These are phyloP conservation scores for Coemansia erecta DNA, from an alignment of 192 early-diverging fungal species.

Conservation along the genomic window DNA sequence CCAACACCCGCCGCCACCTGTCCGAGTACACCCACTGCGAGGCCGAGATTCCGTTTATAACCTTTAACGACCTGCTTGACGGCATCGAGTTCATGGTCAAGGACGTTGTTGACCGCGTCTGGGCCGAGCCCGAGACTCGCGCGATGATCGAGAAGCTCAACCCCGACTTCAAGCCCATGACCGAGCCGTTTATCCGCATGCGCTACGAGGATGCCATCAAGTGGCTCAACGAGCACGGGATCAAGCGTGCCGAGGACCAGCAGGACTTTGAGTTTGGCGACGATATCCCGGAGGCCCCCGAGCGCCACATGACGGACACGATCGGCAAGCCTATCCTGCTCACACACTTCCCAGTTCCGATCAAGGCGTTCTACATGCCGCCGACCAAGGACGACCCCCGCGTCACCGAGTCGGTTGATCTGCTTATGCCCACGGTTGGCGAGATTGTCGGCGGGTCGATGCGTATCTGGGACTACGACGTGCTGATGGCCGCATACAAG, in stretches of 20 bases:
- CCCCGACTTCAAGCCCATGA: conserved; percentile 73
- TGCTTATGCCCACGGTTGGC: conserved; percentile 97
- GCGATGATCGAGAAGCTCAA: conserved; percentile 85
- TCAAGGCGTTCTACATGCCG: conserved; percentile 99
- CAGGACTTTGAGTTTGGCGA: conserved; percentile 94
- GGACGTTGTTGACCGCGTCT: conserved; percentile 75
- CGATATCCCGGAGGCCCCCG: conserved; percentile 97
- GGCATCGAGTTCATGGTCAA: conserved; percentile 88
- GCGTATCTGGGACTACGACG: conserved; percentile 85
- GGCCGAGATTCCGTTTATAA: conserved; percentile 92
- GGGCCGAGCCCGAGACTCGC: conserved; percentile 70
- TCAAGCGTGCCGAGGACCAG: conserved; percentile 87
- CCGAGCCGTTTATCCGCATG: conserved; percentile 92
- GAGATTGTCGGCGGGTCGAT: conserved; percentile 99
- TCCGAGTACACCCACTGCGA: conserved; percentile 97
- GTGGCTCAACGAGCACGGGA: conserved; percentile 87
- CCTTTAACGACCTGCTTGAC: conserved; percentile 85
- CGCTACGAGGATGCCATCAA: conserved; percentile 93
- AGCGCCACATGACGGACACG: conserved; percentile 98
- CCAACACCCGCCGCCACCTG: conserved; percentile 93
- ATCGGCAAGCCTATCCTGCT: conserved; percentile 94
- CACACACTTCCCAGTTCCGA: conserved; percentile 93
- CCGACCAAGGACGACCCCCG: conserved; percentile 73
- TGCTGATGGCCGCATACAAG: conserved; percentile 78
- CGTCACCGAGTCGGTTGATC: conserved; percentile 95